Evolutionary conservation across 805 yeast genomes (phyloP).

Genomic region (Teunomyces funiuensis): DNA sequence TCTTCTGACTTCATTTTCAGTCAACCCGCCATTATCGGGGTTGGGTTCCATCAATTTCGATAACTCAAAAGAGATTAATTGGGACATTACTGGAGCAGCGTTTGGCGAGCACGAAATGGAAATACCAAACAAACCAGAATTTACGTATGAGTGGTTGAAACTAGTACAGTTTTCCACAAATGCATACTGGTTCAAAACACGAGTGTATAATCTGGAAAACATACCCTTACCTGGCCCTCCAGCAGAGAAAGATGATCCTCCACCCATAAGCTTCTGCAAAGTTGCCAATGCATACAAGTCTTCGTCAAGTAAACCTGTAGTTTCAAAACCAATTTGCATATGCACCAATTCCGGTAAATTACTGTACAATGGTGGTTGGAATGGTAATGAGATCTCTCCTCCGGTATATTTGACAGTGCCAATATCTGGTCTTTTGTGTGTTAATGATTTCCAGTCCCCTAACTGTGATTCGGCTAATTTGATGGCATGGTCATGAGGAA

Average conservation of each 20-base stretch:
- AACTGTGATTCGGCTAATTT: constrained; percentile 61
- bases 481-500: constrained; percentile 67
- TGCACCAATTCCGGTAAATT: constrained; percentile 79
- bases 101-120: constrained; percentile 81
- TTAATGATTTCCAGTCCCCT: constrained; percentile 51
- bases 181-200: constrained; percentile 87
- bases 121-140: constrained; percentile 89
- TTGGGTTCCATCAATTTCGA: constrained; percentile 34
- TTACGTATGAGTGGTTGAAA: constrained; percentile 87
- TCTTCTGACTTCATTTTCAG: constrained; percentile 72
- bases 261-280: constrained; percentile 87
- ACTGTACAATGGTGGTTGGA: constrained; percentile 37
- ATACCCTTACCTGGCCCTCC: constrained; percentile 99
- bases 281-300: constrained; percentile 91
- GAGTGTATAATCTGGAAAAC: constrained; percentile 91
- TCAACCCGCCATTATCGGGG: constrained; percentile 53
- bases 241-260: constrained; percentile 96
- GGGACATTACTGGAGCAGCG: constrained; percentile 82
- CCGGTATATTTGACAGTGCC: constrained; percentile 65
- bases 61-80: constrained; percentile 58
- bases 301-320: constrained; percentile 76
- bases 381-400: constrained; percentile 40
- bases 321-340: constrained; percentile 85
- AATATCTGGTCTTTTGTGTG: constrained; percentile 28
- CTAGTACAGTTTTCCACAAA: constrained; percentile 86